Evolutionary conservation across 352 stramenopile species (phyloP).

Genomic region (Phytopythium oedochilum): DNA sequence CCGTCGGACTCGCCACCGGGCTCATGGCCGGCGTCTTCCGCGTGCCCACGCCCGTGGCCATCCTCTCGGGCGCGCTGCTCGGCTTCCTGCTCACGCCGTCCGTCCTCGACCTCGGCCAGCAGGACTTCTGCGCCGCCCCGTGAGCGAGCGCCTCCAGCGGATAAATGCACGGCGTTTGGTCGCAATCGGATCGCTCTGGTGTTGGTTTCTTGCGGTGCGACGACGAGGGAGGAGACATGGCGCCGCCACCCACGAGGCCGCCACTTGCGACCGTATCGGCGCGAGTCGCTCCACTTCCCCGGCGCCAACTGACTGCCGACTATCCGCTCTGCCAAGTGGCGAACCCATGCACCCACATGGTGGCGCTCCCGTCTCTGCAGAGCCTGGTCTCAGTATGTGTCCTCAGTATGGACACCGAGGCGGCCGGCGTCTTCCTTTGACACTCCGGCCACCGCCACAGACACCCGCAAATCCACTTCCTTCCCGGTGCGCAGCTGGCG

Average conservation of each 20-base stretch:
- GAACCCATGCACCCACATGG: neutral
- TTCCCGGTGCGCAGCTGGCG: neutral
- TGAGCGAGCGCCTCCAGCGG: neutral
- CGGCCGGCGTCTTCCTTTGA: neutral
- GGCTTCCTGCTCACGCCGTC: conserved; percentile 42
- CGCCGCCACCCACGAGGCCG: too few species aligned
- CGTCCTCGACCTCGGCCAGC: conserved; percentile 51
- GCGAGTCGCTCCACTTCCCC: neutral
- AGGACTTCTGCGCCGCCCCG: conserved; percentile 30
- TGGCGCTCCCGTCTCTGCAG: too few species aligned
- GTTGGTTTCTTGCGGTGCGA: too few species aligned
- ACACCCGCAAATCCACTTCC: neutral
- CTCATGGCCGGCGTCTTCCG: conserved; percentile 82
- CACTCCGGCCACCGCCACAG: neutral
- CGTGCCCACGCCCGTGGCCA: conserved; percentile 56
- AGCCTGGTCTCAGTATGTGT: neutral
- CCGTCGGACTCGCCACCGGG: conserved; percentile 78
- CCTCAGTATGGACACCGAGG: too few species aligned
- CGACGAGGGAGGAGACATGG: too few species aligned
- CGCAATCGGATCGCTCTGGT: too few species aligned
- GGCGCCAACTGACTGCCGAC: neutral
- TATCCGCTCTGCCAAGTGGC: neutral
- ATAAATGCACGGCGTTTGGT: too few species aligned
- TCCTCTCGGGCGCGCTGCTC: conserved; percentile 42
- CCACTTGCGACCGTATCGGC: neutral